Conservation (phyloP, 352 stramenopile genomes). For the Phytophthora pistaciae region DNA sequence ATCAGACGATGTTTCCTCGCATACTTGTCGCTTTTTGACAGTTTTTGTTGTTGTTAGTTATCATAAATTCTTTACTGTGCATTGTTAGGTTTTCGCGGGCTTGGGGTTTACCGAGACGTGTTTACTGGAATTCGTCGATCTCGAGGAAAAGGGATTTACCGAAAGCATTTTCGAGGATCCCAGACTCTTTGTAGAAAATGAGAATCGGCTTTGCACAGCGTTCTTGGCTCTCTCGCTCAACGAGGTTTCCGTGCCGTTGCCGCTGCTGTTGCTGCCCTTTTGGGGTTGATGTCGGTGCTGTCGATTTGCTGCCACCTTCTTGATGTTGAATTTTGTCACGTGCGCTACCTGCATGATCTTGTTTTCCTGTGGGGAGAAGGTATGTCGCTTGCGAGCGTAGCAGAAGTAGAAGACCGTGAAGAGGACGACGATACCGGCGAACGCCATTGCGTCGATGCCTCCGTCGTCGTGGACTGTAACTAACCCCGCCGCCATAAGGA, state of each 20-base stretch:
- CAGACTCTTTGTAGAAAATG: neutral
- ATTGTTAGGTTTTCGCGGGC: too few relatives aligned
- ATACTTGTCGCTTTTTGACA: too few relatives aligned
- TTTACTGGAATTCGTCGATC: too few relatives aligned
- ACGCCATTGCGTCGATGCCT: slow-evolving; percentile 26
- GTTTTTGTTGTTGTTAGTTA: too few relatives aligned
- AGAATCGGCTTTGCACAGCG: neutral
- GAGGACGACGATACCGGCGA: slow-evolving; percentile 19
- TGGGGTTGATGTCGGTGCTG: neutral
- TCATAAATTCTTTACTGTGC: too few relatives aligned
- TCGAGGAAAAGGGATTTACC: too few relatives aligned
- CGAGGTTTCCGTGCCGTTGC: neutral
- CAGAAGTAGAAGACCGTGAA: slow-evolving; percentile 40
- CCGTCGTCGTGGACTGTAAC: slow-evolving; percentile 32
- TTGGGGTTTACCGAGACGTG: too few relatives aligned
- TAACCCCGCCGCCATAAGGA: slow-evolving; percentile 23
- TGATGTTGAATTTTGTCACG: slow-evolving; percentile 42
- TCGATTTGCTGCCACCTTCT: slow-evolving; percentile 14
- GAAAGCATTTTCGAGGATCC: neutral
- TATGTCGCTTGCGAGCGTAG: slow-evolving; percentile 39
- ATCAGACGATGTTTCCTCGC: too few relatives aligned
- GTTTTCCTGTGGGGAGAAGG: slow-evolving; percentile 45
- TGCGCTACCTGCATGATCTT: slow-evolving; percentile 45
- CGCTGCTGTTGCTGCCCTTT: neutral
- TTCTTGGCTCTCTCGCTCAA: neutral